phyloP scores from a whole-genome alignment of 106 monocot species.

The Dactylorhiza incarnata region DNA sequence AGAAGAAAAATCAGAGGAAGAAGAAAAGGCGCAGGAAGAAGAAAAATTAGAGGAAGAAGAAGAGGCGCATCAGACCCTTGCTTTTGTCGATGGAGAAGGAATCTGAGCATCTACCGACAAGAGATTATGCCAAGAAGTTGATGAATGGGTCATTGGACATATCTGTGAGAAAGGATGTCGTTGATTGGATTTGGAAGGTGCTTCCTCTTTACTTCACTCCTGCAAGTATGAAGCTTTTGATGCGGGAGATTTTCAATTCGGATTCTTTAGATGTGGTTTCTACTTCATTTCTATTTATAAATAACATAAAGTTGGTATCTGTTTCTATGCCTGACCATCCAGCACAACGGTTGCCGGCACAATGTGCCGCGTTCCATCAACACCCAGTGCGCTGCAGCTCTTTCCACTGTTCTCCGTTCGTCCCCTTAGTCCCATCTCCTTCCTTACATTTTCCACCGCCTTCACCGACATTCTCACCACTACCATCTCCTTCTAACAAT shows the following conservation, averaged over 20 bases:
- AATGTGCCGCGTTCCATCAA: slow-evolving; percentile 17
- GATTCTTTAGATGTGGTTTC: no score
- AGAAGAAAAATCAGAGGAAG: no score
- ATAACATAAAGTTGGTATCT: no score
- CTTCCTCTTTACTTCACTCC: background rate
- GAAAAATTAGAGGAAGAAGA: no score
- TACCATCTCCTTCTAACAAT: slow-evolving; percentile 14
- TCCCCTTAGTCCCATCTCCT: slow-evolving; percentile 4
- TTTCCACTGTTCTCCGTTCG: slow-evolving; percentile 26
- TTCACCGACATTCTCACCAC: slow-evolving; percentile 3
- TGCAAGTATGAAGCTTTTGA: no score
- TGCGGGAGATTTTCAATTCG: no score
- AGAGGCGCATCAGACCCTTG: no score
- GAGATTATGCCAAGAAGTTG: slow-evolving; percentile 41
- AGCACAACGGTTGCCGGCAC: slow-evolving; percentile 10
- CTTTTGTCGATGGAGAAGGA: slow-evolving; percentile 40
- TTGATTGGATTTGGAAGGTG: slow-evolving; percentile 85
- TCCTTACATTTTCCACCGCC: slow-evolving; percentile 14
- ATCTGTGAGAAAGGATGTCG: slow-evolving; percentile 56
- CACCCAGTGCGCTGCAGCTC: slow-evolving; percentile 16
- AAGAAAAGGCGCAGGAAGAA: no score
- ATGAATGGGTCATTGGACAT: slow-evolving; percentile 38
- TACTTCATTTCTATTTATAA: no score
- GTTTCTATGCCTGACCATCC: slow-evolving; percentile 25
- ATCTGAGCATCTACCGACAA: slow-evolving; percentile 32